Evolutionary conservation across 176 grass and related monocot genomes (phyloP).

Genomic region (Stipa capillata): DNA sequence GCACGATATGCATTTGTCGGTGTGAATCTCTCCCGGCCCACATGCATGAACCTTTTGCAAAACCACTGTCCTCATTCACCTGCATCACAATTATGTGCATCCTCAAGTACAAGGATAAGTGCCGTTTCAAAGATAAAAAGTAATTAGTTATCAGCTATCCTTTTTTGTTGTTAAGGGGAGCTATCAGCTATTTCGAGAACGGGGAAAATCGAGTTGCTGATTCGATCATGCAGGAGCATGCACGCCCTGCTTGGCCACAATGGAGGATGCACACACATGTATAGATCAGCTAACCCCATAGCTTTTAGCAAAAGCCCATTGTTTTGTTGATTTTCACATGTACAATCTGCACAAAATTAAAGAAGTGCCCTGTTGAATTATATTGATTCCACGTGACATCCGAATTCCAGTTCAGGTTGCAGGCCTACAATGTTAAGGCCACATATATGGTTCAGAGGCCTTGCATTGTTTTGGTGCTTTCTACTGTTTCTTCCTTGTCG

Average conservation of each 20-base stretch:
- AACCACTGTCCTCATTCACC: neutral
- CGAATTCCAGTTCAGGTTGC: slow-evolving; percentile 15
- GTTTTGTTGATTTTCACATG: no score
- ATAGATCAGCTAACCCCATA: no score
- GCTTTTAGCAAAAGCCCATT: no score
- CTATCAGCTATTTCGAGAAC: neutral
- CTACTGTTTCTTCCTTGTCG: neutral
- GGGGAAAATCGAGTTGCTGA: neutral
- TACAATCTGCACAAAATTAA: no score
- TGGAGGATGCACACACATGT: no score
- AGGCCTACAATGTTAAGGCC: neutral
- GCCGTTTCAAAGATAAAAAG: neutral
- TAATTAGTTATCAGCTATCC: slow-evolving; percentile 9
- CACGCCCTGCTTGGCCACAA: neutral
- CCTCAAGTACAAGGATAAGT: slow-evolving; percentile 21
- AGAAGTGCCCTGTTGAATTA: no score
- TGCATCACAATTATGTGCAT: slow-evolving; percentile 8
- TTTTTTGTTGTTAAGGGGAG: no score
- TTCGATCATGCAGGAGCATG: neutral
- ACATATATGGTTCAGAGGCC: neutral
- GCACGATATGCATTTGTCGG: neutral
- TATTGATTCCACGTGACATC: no score
- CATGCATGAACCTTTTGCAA: slow-evolving; percentile 2
- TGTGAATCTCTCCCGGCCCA: neutral
- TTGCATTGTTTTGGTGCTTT: neutral